These are phyloP conservation scores for Phoma sp. DNA, from an alignment of 2,329 filamentous ascomycete species.

Conservation along the genomic window DNA sequence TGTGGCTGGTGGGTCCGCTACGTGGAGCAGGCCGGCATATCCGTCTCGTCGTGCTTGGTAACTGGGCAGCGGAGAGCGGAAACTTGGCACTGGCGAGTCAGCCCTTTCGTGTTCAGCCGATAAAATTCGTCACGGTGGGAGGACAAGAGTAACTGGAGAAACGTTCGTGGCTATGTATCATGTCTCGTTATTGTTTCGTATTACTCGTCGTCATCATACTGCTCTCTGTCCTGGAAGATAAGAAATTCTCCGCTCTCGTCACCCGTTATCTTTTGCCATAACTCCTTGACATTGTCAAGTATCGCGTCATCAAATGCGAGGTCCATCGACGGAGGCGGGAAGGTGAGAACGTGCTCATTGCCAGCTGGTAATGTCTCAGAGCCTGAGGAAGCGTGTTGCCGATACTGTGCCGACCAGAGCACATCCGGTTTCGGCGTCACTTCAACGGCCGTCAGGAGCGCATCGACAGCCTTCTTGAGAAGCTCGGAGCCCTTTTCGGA, in stretches of 20 bases:
- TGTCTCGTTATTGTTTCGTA: neutral
- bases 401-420: slow-evolving; percentile 63
- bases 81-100: slow-evolving; percentile 5
- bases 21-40: slow-evolving; percentile 3
- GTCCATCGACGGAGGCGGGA: slow-evolving; percentile 68
- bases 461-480: slow-evolving; percentile 52
- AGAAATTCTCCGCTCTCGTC: slow-evolving; percentile 69
- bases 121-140: neutral
- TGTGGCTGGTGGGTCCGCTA: slow-evolving; percentile 3
- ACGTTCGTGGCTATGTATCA: neutral
- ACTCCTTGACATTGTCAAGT: slow-evolving; percentile 70
- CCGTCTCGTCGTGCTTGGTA: slow-evolving; percentile 7
- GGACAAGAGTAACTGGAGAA: neutral
- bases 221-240: slow-evolving; percentile 78
- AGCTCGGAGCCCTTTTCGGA: slow-evolving; percentile 45
- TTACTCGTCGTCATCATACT: slow-evolving; percentile 63
- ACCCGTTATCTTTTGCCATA: slow-evolving; percentile 72
- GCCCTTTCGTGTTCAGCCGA: neutral
- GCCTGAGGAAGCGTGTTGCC: slow-evolving; percentile 50
- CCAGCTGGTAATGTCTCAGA: slow-evolving; percentile 30
- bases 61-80: slow-evolving; percentile 8
- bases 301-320: slow-evolving; percentile 77
- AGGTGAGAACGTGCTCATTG: slow-evolving; percentile 59
- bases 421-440: slow-evolving; percentile 48
- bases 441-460: slow-evolving; percentile 51